These are phyloP conservation scores for Arctium lappa DNA, from an alignment of 129 eudicot species.

Conservation along the genomic window DNA sequence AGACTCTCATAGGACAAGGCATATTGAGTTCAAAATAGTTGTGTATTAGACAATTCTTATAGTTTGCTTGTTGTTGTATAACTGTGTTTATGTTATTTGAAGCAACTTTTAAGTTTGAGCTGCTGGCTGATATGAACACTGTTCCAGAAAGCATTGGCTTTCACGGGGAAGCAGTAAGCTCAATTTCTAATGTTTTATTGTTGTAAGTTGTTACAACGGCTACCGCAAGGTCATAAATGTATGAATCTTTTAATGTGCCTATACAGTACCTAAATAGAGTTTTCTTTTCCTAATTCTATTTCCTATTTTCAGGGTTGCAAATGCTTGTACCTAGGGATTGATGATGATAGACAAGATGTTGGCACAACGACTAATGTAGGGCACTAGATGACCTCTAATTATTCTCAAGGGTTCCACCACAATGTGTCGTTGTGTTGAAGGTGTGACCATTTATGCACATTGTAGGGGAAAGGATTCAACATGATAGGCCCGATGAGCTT, in stretches of 20 bases:
- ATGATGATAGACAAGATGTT: slow-evolving; percentile 67
- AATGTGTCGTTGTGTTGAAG: neutral
- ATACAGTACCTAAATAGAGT: too few species aligned
- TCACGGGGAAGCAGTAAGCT: slow-evolving; percentile 89
- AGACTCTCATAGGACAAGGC: neutral
- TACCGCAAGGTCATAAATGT: slow-evolving; percentile 92
- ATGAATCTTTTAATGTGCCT: neutral
- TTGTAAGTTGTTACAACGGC: slow-evolving; percentile 85
- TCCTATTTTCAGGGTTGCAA: slow-evolving; percentile 58
- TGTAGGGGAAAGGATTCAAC: neutral
- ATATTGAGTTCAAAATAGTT: neutral
- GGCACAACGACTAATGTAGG: slow-evolving; percentile 75
- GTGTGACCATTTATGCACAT: slow-evolving; percentile 10
- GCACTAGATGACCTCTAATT: neutral
- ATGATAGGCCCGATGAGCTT: neutral
- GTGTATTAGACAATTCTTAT: neutral
- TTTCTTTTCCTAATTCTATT: slow-evolving; percentile 6
- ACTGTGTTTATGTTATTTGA: slow-evolving; percentile 10
- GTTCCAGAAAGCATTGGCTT: slow-evolving; percentile 57
- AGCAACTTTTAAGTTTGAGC: slow-evolving; percentile 79
- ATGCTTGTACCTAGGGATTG: slow-evolving; percentile 83
- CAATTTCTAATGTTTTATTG: slow-evolving; percentile 82
- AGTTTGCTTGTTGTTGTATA: neutral
- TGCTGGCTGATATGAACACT: slow-evolving; percentile 33
- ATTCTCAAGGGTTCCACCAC: neutral